Percentiles rank a stretch among this genome's conserved stretches.
Evolutionary conservation across 2,329 filamentous ascomycete genomes (phyloP).

Genomic region (Cladosporium sp.): DNA sequence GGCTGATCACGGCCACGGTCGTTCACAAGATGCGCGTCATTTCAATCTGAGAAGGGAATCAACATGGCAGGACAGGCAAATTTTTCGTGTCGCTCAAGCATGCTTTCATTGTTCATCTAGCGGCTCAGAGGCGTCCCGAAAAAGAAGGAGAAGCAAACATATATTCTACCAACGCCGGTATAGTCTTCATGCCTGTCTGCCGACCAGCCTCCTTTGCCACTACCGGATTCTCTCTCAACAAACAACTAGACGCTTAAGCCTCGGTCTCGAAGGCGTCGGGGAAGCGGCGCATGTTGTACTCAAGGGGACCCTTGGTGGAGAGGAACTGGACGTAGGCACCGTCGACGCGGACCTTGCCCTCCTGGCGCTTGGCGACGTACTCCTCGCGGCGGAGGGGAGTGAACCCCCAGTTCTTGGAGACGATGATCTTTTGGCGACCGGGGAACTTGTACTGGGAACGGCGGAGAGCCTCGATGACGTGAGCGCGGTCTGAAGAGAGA

Average conservation of each 20-base stretch:
- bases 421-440: slow-evolving; percentile 99
- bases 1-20: too few species aligned
- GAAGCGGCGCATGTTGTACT: slow-evolving; percentile 89
- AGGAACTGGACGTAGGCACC: slow-evolving; percentile 99
- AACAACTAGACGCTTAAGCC: slow-evolving; percentile 23
- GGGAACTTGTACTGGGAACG: slow-evolving; percentile 99
- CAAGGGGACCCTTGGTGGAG: slow-evolving; percentile 82
- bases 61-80: not conserved
- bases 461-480: slow-evolving; percentile 96
- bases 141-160: slow-evolving; percentile 13
- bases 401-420: slow-evolving; percentile 99
- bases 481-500: slow-evolving; percentile 67
- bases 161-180: slow-evolving; percentile 14
- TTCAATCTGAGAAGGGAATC: not conserved
- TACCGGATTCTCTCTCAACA: not conserved
- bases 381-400: slow-evolving; percentile 96
- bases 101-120: slow-evolving; percentile 14
- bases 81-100: slow-evolving; percentile 12
- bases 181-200: slow-evolving; percentile 12
- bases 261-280: slow-evolving; percentile 72
- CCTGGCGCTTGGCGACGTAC: slow-evolving; percentile 92
- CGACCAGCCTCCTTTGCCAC: slow-evolving; percentile 10
- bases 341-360: slow-evolving; percentile 90
- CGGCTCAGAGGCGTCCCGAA: slow-evolving; percentile 13
- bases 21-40: too few species aligned